Evolutionary conservation across 495 filamentous ascomycete genomes (phyloP).

Genomic region (Penicillium riverlandense): DNA sequence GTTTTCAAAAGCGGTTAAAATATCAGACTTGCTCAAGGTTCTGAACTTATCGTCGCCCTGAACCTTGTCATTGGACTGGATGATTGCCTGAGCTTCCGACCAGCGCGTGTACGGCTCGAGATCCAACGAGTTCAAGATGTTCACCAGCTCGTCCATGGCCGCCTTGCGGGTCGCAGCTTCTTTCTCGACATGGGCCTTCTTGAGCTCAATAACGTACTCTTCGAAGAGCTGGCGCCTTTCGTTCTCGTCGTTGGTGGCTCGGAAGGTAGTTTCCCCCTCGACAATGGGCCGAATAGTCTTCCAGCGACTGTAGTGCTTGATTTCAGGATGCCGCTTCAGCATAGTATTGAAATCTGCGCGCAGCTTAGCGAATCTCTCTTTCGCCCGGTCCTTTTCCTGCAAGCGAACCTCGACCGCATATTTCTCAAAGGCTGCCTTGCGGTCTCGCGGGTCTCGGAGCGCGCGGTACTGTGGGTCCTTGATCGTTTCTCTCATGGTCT

Average conservation of each 20-base stretch:
- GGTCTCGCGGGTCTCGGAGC: conserved; percentile 87
- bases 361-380: conserved; percentile 89
- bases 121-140: conserved; percentile 73
- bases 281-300: conserved; percentile 93
- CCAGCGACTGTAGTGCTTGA: conserved; percentile 97
- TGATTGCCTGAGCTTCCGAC: conserved; percentile 79
- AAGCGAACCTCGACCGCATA: conserved; percentile 83
- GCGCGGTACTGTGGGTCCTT: conserved; percentile 92
- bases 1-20: conserved; percentile 88
- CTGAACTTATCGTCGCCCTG: conserved; percentile 84
- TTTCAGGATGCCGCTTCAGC: conserved; percentile 94
- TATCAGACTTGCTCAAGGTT: conserved; percentile 76
- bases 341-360: conserved; percentile 92
- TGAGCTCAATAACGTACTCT: conserved; percentile 83
- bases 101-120: conserved; percentile 93
- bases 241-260: conserved; percentile 78
- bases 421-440: conserved; percentile 91
- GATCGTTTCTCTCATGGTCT: conserved; percentile 80
- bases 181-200: conserved; percentile 65
- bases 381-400: conserved; percentile 91
- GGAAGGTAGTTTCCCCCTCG: conserved; percentile 91
- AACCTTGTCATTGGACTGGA: conserved; percentile 73
- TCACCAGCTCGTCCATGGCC: conserved; percentile 77
- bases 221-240: conserved; percentile 92
- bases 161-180: conserved; percentile 66